These are phyloP conservation scores for Chlorella sp. DNA, from an alignment of 139 green algal species.

Conservation along the genomic window DNA sequence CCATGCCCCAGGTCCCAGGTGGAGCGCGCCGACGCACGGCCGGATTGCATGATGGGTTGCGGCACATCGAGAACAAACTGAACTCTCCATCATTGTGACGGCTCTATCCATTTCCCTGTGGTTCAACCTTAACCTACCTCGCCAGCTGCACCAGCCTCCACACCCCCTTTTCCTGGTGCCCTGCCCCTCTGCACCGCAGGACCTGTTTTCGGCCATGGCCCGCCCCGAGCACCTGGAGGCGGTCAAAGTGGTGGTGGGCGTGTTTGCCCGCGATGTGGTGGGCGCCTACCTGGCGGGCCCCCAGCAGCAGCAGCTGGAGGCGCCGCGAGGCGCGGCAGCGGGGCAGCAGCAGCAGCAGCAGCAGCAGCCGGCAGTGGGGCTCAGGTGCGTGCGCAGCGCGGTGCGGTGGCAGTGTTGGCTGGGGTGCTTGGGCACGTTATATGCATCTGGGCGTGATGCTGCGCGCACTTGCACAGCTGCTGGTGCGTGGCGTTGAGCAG, in stretches of 20 bases:
- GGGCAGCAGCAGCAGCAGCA: background rate
- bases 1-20: no score
- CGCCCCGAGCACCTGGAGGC: slow-evolving; percentile 43
- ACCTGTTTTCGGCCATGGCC: slow-evolving; percentile 43
- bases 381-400: background rate
- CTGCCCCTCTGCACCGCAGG: background rate
- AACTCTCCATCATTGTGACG: no score
- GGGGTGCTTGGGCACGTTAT: background rate
- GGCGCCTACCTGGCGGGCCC: slow-evolving; percentile 23
- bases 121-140: background rate
- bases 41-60: no score
- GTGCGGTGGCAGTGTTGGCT: background rate
- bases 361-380: background rate
- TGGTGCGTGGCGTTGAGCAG: background rate
- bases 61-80: no score
- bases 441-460: no score
- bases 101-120: no score
- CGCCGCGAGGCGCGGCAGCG: background rate
- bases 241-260: slow-evolving; percentile 34
- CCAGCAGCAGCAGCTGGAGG: background rate
- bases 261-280: slow-evolving; percentile 41
- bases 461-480: background rate
- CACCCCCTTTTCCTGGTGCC: background rate
- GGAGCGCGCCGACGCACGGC: no score
- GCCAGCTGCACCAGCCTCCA: background rate